phyloP scores from a whole-genome alignment of 345 rosid genomes.

The Punica granatum region DNA sequence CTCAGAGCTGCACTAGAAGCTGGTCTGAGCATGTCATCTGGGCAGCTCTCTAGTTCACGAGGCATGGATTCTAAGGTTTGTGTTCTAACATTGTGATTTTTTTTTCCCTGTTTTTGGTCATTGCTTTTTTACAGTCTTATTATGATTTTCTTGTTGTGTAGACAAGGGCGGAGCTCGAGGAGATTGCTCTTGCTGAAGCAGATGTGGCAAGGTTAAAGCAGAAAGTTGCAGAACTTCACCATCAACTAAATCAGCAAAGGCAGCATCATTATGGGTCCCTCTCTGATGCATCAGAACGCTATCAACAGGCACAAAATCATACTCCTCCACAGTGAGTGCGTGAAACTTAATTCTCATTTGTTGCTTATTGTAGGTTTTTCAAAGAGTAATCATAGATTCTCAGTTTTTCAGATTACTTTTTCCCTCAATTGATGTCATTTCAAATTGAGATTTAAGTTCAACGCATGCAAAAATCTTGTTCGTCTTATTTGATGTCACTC shows the following conservation, averaged over 20 bases:
- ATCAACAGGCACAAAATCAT: conserved; percentile 69
- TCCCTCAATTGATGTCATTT: background rate
- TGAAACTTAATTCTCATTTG: conserved; percentile 3
- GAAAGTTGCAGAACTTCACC: conserved; percentile 97
- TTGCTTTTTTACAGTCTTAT: conserved; percentile 14
- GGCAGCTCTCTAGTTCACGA: conserved; percentile 71
- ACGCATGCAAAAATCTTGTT: background rate
- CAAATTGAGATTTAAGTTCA: background rate
- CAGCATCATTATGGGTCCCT: conserved; percentile 77
- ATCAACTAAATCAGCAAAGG: conserved; percentile 95
- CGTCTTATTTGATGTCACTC: background rate
- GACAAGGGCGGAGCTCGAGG: conserved; percentile 99
- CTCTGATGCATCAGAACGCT: conserved; percentile 67
- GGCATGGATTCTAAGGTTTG: conserved; percentile 92
- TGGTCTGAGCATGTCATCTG: conserved; percentile 97
- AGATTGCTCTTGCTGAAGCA: conserved; percentile 99
- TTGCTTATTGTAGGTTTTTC: background rate
- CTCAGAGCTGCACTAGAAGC: conserved; percentile 96
- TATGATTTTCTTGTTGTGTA: conserved; percentile 36
- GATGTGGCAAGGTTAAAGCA: conserved; percentile 98
- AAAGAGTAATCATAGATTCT: background rate
- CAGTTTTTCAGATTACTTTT: background rate
- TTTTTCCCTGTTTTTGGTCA: background rate
- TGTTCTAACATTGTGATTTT: conserved; percentile 17
- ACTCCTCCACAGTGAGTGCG: conserved; percentile 63